Evolutionary conservation across 2,329 filamentous ascomycete species (phyloP).

Genomic region (Alternaria triticimaculans): DNA sequence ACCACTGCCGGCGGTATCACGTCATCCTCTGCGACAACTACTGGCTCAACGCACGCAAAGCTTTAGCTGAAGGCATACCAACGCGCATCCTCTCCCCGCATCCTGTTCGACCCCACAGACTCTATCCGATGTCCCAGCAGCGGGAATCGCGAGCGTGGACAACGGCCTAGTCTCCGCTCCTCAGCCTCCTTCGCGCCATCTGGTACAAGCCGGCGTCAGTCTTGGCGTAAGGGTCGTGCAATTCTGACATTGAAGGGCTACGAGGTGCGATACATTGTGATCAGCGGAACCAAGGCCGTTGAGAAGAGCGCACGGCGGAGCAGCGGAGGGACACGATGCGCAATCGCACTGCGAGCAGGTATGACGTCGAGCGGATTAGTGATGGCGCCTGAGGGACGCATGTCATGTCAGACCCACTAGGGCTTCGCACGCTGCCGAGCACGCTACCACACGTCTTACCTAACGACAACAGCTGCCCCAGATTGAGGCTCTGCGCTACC

Average conservation of each 20-base stretch:
- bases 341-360: slow-evolving; percentile 58
- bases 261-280: slow-evolving; percentile 52
- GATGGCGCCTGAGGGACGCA: neutral
- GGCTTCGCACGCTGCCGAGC: neutral
- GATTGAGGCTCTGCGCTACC: slow-evolving; percentile 6
- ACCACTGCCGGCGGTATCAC: neutral
- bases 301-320: slow-evolving; percentile 57
- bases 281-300: slow-evolving; percentile 56
- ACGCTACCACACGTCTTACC: slow-evolving; percentile 9
- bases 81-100: neutral
- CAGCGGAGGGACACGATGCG: slow-evolving; percentile 60
- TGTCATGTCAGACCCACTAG: neutral
- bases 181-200: neutral
- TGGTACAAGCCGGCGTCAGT: neutral
- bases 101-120: neutral
- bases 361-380: slow-evolving; percentile 40
- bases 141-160: neutral
- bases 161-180: neutral
- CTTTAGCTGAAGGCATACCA: neutral
- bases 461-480: slow-evolving; percentile 5
- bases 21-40: neutral
- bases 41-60: neutral
- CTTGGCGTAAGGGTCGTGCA: neutral
- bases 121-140: neutral
- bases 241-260: neutral